These are phyloP conservation scores for Populus tomentosa DNA, from an alignment of 441 rosid genomes.

Conservation along the genomic window DNA sequence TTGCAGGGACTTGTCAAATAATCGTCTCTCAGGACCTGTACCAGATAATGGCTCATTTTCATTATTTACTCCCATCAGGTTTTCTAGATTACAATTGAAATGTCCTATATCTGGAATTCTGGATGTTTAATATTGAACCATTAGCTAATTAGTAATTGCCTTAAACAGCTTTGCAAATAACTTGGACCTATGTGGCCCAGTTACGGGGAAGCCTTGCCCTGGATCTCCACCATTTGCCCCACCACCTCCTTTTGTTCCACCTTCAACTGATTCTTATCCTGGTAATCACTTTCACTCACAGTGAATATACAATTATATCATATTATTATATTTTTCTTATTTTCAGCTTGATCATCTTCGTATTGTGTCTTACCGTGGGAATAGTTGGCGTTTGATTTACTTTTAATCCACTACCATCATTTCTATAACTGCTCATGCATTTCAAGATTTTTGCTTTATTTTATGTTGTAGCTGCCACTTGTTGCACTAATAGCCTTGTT, in stretches of 20 bases:
- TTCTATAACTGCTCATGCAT: background rate
- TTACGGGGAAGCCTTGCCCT: constrained; percentile 83
- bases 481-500: background rate
- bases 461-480: background rate
- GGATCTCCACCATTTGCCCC: constrained; percentile 96
- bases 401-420: background rate
- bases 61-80: constrained; percentile 95
- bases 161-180: constrained; percentile 86
- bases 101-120: background rate
- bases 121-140: constrained; percentile 2
- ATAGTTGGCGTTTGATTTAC: background rate
- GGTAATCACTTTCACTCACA: constrained; percentile 35
- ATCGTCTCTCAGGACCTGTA: constrained; percentile 75
- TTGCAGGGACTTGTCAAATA: constrained; percentile 92
- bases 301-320: background rate
- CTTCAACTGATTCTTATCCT: constrained; percentile 55
- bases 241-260: constrained; percentile 82
- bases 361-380: background rate
- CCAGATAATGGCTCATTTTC: constrained; percentile 93
- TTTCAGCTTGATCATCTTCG: background rate
- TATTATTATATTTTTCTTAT: too few relatives aligned
- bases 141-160: constrained; percentile 7
- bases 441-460: background rate
- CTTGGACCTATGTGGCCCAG: constrained; percentile 80
- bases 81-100: constrained; percentile 4